Conservation (phyloP, 73 alveolate species). For the Symbiodinium natans region DNA sequence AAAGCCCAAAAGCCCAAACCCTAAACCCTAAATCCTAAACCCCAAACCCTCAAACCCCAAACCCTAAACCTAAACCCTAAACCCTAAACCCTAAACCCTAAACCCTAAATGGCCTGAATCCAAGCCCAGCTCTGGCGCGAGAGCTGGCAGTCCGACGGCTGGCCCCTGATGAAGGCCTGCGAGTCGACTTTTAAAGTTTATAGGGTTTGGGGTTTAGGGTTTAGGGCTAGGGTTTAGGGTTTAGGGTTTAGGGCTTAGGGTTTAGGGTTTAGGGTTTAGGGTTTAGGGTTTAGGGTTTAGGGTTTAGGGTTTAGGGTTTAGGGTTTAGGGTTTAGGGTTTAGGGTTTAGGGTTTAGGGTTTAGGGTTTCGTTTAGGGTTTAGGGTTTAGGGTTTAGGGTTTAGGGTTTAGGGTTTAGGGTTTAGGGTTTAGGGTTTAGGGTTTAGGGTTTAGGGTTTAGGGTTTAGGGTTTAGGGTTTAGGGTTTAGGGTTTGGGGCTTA, state of each 20-base stretch:
- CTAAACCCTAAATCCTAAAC: too few species aligned
- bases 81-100: background rate
- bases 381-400: background rate
- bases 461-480: too few species aligned
- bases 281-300: background rate
- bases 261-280: background rate
- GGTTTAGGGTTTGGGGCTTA: background rate
- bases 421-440: too few species aligned
- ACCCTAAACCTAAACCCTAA: background rate
- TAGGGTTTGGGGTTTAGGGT: background rate
- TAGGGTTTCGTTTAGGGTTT: background rate
- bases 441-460: too few species aligned
- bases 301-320: background rate
- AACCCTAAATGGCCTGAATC: background rate
- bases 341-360: too few species aligned
- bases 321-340: too few species aligned
- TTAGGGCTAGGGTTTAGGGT: background rate
- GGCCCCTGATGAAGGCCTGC: constrained; percentile 47
- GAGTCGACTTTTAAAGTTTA: background rate
- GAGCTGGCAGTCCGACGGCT: background rate
- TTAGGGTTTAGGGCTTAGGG: background rate
- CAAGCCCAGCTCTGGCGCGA: constrained; percentile 22
- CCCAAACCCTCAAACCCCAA: background rate
- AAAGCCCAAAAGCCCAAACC: too few species aligned
- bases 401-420: too few species aligned